Base-by-base conservation (phyloP, 176 grass and related monocot genomes). In the Rhynchospora breviuscula region DNA sequence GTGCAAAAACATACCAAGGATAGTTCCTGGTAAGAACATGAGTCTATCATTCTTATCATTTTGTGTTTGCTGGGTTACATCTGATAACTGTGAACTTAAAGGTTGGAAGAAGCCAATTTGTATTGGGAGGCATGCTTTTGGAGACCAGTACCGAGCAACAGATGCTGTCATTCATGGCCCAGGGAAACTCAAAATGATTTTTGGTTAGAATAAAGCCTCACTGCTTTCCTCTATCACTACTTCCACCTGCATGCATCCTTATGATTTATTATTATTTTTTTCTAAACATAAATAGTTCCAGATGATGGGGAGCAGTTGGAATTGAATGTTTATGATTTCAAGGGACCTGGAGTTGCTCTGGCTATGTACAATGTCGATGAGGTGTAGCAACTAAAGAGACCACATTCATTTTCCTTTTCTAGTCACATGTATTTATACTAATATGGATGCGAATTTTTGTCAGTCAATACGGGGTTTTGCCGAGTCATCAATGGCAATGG, bases 61-160 rank as follows among this genome's bases (percentile, higher is more conserved):
- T 75, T 67, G 15, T 18, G 6, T 73, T 23, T 45, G 14, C 43
- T 17, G 2, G 31, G 29, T 18, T 73, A 29, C 61, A 53, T 72
- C 54, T 40, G 25, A 69, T 68, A 11, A 72, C 43, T 52, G 8
- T 84, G 57, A 62, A 72, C 68, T 64, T 80, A 44, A 81, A 99
- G 96, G 88, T 70, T 99, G 96, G 96, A 95, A 91, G 85, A 93
- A 95, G 66, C 93, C 96, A 21, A 99, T 99, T 85, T 99, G 93
- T 89, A 95, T 99, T 19, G 96, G 96, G 71, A 99, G 96, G 62
- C 93, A 99, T 78, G 96, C 96, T 23, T 99, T 93, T 89, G 96
- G 96, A 81, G 96, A 99, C 79, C 93, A 99, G 80, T 99, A 99
- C 86, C 86, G 89, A 83, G 93, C 96, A n/a, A 93, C 93, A 7